Evolutionary conservation across 805 yeast genomes (phyloP).

Genomic region (Yarrowia sp.): DNA sequence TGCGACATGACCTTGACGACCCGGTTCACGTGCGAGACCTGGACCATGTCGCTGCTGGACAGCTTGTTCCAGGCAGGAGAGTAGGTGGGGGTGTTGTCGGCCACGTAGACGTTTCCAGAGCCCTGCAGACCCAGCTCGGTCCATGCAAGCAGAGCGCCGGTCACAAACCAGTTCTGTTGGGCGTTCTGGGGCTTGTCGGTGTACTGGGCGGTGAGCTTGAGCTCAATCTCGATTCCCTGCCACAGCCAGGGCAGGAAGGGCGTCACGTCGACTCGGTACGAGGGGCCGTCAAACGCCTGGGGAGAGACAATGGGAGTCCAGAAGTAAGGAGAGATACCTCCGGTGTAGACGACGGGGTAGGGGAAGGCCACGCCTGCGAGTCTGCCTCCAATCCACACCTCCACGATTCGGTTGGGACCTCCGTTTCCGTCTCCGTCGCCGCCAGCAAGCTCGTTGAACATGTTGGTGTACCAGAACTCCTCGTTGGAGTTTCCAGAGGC

Average conservation of each 20-base stretch:
- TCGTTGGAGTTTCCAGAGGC: conserved; percentile 80
- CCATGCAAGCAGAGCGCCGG: conserved; percentile 49
- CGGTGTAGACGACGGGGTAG: conserved; percentile 76
- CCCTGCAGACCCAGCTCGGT: conserved; percentile 45
- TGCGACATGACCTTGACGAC: conserved; percentile 9
- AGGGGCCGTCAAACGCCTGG: conserved; percentile 74
- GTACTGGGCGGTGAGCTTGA: conserved; percentile 53
- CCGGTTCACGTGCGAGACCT: conserved; percentile 26
- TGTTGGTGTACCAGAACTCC: conserved; percentile 82
- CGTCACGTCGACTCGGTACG: conserved; percentile 74
- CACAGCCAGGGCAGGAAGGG: conserved; percentile 74
- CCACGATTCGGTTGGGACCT: conserved; percentile 75
- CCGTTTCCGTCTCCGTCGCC: conserved; percentile 59
- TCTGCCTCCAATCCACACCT: conserved; percentile 64
- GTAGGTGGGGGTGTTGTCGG: conserved; percentile 11
- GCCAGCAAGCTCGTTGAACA: conserved; percentile 40
- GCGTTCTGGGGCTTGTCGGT: conserved; percentile 7
- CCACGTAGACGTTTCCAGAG: conserved; percentile 40
- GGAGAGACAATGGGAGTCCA: conserved; percentile 84
- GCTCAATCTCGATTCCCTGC: conserved; percentile 55
- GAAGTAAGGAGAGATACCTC: conserved; percentile 78
- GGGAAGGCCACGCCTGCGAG: conserved; percentile 71
- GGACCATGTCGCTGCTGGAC: conserved; percentile 21
- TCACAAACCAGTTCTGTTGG: conserved; percentile 48
- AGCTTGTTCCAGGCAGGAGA: conserved; percentile 13